Base-by-base conservation (phyloP, 495 filamentous ascomycete species). In the Oleoguttula mirabilis region DNA sequence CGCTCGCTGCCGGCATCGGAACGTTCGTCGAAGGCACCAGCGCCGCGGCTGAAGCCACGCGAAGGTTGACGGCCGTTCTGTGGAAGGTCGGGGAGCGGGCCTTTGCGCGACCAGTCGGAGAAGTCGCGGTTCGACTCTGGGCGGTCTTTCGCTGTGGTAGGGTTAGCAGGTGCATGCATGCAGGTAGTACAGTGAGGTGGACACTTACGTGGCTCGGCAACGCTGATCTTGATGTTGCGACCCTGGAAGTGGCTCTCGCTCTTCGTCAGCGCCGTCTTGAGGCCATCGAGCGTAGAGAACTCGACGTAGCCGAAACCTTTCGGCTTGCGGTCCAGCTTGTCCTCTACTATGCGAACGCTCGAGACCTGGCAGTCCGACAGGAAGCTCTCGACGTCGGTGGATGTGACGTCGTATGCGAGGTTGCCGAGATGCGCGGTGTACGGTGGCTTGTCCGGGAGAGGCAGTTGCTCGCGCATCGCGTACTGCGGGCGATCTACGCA, bases 291-390 rank as follows among this genome's bases (percentile, higher is more conserved):
- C 30, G 79, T 80, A 43, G 70, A 78, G 56, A 95, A 98, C 57
- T 96, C 92, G 36, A 92, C 87, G 63, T 98, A 98, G 32, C 87
- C 90, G 56, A 98, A 98, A 30, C 90, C 90, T 71, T 98, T 98
- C 34, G 90, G 90, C 55, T 82, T 82, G 49, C 78, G 74, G 51
- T 86, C 83, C 61, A 92, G 67, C 58, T 85, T 88, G 63, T 98
- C 90, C 64, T 94, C 88, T 46, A 96, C 90, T 49, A 98, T 85
- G 52, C 90, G 82, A 41, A 98, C 85, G 55, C 76, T 95, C 12
- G 79, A 80, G 51, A 92, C 77, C 40, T 81, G 69, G 63, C 90
- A 98, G 23, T 69, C 83, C 21, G 68, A 59, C 59, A 98, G 94
- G 54, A 96, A 90, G 5, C 84, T 82, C 46, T 72, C 73, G 40